These are phyloP conservation scores for Umbelopsis sp. DNA, from an alignment of 192 early-diverging fungal genomes.

Conservation along the genomic window DNA sequence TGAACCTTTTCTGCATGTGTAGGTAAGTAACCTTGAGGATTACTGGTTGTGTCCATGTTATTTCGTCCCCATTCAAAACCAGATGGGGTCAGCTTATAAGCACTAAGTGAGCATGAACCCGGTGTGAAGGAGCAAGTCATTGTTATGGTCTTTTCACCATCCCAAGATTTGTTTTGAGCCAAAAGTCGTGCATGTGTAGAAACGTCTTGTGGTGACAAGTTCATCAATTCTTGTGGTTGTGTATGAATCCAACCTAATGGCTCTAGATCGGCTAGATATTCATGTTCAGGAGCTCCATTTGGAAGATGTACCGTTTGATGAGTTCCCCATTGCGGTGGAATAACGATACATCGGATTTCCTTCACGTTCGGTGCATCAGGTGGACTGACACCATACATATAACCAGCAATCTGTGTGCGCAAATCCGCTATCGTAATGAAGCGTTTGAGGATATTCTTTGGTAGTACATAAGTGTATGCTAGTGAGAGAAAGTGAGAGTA, in stretches of 20 bases:
- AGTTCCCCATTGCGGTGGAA: constrained; percentile 99
- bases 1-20: constrained; percentile 96
- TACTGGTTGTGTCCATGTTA: constrained; percentile 86
- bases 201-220: constrained; percentile 89
- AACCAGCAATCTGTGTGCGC: constrained; percentile 94
- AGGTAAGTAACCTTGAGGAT: constrained; percentile 85
- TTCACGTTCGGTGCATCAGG: constrained; percentile 91
- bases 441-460: constrained; percentile 97
- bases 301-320: constrained; percentile 94
- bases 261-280: constrained; percentile 89
- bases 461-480: constrained; percentile 89
- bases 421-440: constrained; percentile 95
- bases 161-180: constrained; percentile 88
- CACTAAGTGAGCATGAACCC: constrained; percentile 93
- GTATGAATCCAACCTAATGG: constrained; percentile 99
- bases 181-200: constrained; percentile 89
- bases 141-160: constrained; percentile 91
- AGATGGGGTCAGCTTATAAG: constrained; percentile 93
- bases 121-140: constrained; percentile 98
- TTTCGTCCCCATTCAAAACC: constrained; percentile 97
- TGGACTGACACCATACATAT: constrained; percentile 91
- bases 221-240: constrained; percentile 89
- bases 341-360: constrained; percentile 89
- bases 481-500: neutral
- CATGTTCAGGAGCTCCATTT: constrained; percentile 84